Base-by-base conservation (phyloP, 352 stramenopile species). In the Phytophthora brassicae region DNA sequence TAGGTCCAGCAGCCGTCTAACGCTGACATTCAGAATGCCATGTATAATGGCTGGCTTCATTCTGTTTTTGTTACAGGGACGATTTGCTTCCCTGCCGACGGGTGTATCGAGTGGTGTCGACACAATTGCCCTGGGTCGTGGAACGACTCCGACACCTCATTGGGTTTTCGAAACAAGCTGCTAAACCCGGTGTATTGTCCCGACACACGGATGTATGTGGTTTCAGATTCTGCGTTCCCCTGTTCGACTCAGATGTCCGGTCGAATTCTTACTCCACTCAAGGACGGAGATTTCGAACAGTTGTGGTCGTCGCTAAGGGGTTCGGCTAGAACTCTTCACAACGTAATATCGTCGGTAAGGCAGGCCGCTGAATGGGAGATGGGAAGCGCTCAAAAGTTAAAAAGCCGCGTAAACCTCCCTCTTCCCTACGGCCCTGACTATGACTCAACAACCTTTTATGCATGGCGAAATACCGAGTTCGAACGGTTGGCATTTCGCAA, bases 401-500 rank as follows among this genome's bases (percentile, higher is more conserved):
- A 48, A 3, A 39, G 24, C 2, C 22, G 50, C 3, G 16, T 57
- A 0, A 41, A 39, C 36, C 35, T 39, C 4, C 38, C 50, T n/a
- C n/a, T 57, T 2, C 50, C 35, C 0, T 57, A 42, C 24, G 12
- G 31, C 8, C 24, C 36, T 22, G 38, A 24, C 5, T 48, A 1
- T 24, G 36, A 0, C 9, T 58, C 16, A 42, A 39, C 23, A 58
- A 49, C 38, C 28, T 48, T 2, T 48, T 58, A 13, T 7, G 50
- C n/a, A 35, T 60, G 13, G 36, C 33, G 0, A 75, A 52, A n/a
- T 52, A 41, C 4, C 23, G 45, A 0, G 50, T 58, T 0, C 36
- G 60, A 0, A 79, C 43, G 5, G 64, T 46, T 2, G 33, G 20
- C 1, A 56, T 56, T 0, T 56, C 48, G 0, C 46, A 45, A 6